A percentile compares a stretch with the other conserved stretches of the same genome.
These are phyloP conservation scores for Sclerotinia nivalis DNA, from an alignment of 2,329 filamentous ascomycete genomes.

Conservation along the genomic window DNA sequence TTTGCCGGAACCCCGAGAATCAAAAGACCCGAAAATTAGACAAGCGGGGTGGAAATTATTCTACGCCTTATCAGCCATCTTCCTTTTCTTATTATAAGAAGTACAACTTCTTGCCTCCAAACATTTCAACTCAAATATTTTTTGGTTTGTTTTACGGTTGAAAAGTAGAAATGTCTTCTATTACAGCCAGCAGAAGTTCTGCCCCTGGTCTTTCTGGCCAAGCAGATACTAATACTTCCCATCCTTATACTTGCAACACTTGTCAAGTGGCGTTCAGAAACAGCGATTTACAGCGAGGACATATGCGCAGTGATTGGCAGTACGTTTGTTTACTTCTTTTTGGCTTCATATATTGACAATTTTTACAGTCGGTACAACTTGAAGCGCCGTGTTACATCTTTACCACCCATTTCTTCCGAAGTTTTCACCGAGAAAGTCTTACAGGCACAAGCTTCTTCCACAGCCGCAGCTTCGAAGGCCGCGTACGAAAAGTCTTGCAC, in stretches of 20 bases:
- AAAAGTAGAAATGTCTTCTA: conserved; percentile 51
- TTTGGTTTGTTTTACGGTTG: neutral
- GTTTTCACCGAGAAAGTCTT: conserved; percentile 95
- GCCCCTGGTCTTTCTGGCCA: conserved; percentile 26
- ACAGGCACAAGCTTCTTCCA: conserved; percentile 81
- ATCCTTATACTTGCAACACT: conserved; percentile 97
- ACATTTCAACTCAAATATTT: neutral
- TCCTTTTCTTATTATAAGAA: neutral
- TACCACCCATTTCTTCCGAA: conserved; percentile 89
- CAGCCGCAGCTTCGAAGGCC: conserved; percentile 82
- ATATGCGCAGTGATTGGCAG: conserved; percentile 99
- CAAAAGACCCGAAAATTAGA: conserved; percentile 4
- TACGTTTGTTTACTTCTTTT: conserved; percentile 52
- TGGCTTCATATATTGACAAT: conserved; percentile 29
- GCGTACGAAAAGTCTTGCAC: conserved; percentile 83
- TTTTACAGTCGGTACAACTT: conserved; percentile 81
- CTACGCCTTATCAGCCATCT: conserved; percentile 15
- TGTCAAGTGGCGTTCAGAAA: conserved; percentile 96
- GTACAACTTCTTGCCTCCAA: conserved; percentile 5
- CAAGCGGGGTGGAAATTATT: conserved; percentile 17
- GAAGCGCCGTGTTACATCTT: conserved; percentile 86
- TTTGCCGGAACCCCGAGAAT: conserved; percentile 6
- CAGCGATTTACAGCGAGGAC: conserved; percentile 86
- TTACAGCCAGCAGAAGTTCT: conserved; percentile 44
- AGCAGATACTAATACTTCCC: conserved; percentile 51